phyloP scores from a whole-genome alignment of 805 yeast species.

The Candida pseudoglaebosa region DNA sequence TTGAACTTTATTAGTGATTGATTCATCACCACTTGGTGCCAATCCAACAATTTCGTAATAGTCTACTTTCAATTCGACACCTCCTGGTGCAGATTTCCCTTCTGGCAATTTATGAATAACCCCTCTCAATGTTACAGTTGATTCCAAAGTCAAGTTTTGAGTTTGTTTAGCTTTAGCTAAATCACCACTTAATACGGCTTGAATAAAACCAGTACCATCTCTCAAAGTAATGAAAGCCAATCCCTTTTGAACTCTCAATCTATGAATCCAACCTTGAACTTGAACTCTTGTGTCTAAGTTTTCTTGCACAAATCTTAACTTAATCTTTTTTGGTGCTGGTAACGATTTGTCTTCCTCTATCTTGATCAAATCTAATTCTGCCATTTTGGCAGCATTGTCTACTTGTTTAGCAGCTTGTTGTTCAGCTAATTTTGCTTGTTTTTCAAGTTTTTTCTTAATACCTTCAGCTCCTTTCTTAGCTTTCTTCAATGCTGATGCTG shows the following conservation, averaged over 20 bases:
- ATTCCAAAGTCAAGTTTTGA: slow-evolving; percentile 79
- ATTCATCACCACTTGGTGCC: slow-evolving; percentile 95
- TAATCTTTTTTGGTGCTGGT: slow-evolving; percentile 65
- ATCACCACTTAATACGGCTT: slow-evolving; percentile 84
- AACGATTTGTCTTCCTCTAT: slow-evolving; percentile 71
- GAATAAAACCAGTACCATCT: slow-evolving; percentile 92
- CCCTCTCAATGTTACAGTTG: slow-evolving; percentile 80
- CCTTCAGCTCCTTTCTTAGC: slow-evolving; percentile 96
- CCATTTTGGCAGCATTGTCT: slow-evolving; percentile 72
- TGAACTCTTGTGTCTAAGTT: slow-evolving; percentile 66
- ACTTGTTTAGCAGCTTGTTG: slow-evolving; percentile 52
- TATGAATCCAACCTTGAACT: slow-evolving; percentile 94
- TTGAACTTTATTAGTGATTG: slow-evolving; percentile 90
- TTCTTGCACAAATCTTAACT: slow-evolving; percentile 53
- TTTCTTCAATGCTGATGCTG: slow-evolving; percentile 89
- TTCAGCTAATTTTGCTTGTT: slow-evolving; percentile 56
- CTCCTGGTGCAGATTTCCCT: slow-evolving; percentile 97
- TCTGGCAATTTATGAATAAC: slow-evolving; percentile 80
- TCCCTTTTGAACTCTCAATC: slow-evolving; percentile 90
- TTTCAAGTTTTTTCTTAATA: slow-evolving; percentile 74
- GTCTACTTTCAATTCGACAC: slow-evolving; percentile 89
- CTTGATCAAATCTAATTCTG: slow-evolving; percentile 66
- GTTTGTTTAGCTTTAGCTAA: slow-evolving; percentile 89
- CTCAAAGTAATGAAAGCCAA: slow-evolving; percentile 85
- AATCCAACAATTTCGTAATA: slow-evolving; percentile 84